These are phyloP conservation scores for Fusarium sp. DNA, from an alignment of 2,329 filamentous ascomycete species.

Conservation along the genomic window DNA sequence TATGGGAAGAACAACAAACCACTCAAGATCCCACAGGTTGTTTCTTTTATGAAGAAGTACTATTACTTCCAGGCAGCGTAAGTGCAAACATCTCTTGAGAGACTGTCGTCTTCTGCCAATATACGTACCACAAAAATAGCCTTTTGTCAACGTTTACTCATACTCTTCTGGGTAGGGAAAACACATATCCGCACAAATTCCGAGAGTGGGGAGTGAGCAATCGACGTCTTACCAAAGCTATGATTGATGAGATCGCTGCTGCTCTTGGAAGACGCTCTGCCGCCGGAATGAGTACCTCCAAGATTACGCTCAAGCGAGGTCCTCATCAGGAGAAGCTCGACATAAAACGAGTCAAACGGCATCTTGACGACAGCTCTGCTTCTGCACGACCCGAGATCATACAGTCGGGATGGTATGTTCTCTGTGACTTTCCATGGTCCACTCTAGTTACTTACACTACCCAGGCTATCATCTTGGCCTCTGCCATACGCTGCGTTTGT, in stretches of 20 bases:
- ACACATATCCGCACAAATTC: too few relatives aligned
- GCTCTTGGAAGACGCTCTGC: too few relatives aligned
- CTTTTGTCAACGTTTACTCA: not conserved
- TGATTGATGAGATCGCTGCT: too few relatives aligned
- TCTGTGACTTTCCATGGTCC: fast-evolving
- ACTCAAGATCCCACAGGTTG: not conserved
- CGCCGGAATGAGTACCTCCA: too few relatives aligned
- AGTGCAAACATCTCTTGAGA: fast-evolving
- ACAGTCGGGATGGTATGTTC: not conserved
- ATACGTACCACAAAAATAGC: fast-evolving
- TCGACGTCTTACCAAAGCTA: too few relatives aligned
- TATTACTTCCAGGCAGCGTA: not conserved
- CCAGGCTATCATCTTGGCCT: constrained; percentile 11
- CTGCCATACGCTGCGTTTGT: constrained; percentile 28
- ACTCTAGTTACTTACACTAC: fast-evolving
- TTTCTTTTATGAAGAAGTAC: not conserved
- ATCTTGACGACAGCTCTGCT: not conserved
- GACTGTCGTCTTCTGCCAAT: too few relatives aligned
- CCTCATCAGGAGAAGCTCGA: too few relatives aligned
- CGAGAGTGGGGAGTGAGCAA: too few relatives aligned
- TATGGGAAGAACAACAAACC: not conserved
- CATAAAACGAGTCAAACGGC: too few relatives aligned
- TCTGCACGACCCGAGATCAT: not conserved
- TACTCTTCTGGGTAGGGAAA: too few relatives aligned
- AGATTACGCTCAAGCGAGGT: too few relatives aligned